Base-by-base conservation (phyloP, 306 rosid genomes). In the Datisca glomerata region DNA sequence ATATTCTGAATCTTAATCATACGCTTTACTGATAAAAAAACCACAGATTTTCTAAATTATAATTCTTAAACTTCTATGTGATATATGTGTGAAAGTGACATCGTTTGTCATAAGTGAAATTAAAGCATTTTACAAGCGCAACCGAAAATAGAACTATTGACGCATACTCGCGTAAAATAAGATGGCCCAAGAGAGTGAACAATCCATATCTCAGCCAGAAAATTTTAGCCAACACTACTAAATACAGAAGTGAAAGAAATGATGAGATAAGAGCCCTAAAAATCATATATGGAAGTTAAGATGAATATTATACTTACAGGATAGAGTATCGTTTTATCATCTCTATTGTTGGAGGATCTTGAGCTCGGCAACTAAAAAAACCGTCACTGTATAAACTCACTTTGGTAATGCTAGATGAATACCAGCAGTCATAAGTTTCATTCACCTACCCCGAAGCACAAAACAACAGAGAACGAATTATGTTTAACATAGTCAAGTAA, bases 361-460 rank as follows among this genome's bases (percentile, higher is more conserved):
- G 68, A 18, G 86, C 86, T 63, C 57, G 81, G 68, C 97, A 89
- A 56, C 79, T 56, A 41, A 76, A 89, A 54, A 80, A 62, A 21
- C 76, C 82, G 52, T 80, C 70, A 46, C 70, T 63, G 68, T 70
- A 63, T 46, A 89, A 66, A 59, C 52, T 77, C 47, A 89, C 95
- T 80, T 72, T 68, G 48, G 89, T 64, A 59, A 74, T 55, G 43
- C 91, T 93, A 63, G 80, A 72, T 24, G 85, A 65, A 77, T 89
- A 74, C 95, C 89, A 80, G 60, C 97, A 89, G 64, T 72, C 55
- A 48, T 89, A 89, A 41, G 86, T 83, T 67, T 70, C 74, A 29
- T 89, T 89, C 66, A 83, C 79, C 97, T 89, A 41, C 55, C 14
- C 47, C 45, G 59, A 37, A 62, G 45, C 27, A 28, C 32, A 49